Conservation (phyloP, 345 rosid genomes). For the Eucalyptus marginata region DNA sequence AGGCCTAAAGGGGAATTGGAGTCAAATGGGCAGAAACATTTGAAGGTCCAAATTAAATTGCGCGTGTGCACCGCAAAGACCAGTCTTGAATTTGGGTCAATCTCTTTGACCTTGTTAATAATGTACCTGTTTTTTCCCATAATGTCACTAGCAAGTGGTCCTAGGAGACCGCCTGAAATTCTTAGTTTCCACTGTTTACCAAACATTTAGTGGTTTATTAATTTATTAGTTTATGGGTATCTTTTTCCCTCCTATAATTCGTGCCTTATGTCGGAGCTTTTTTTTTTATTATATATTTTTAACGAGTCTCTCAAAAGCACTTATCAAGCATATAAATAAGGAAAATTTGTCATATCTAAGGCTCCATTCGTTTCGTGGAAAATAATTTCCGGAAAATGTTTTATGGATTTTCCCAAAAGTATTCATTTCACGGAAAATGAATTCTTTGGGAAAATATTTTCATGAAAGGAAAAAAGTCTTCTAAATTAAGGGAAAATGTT, state of each 20-base stretch:
- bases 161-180: neutral
- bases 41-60: neutral
- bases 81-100: neutral
- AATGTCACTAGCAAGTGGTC: neutral
- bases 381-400: too few relatives aligned
- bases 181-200: neutral
- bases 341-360: neutral
- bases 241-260: neutral
- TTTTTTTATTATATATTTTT: neutral
- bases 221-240: neutral
- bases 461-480: too few relatives aligned
- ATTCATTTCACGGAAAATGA: too few relatives aligned
- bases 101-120: neutral
- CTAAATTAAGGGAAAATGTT: too few relatives aligned
- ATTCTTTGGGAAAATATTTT: too few relatives aligned
- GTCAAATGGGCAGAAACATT: neutral
- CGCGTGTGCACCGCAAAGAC: neutral
- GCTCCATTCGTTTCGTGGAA: too few relatives aligned
- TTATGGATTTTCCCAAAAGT: accelerated
- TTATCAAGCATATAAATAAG: neutral
- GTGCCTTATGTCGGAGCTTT: neutral
- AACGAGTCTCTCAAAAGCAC: neutral
- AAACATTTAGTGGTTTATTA: neutral
- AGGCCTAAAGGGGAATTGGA: neutral
- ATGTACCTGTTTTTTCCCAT: neutral